Conservation (phyloP, 768 basidiomycete species). For the Xerocomellus chrysenteron region DNA sequence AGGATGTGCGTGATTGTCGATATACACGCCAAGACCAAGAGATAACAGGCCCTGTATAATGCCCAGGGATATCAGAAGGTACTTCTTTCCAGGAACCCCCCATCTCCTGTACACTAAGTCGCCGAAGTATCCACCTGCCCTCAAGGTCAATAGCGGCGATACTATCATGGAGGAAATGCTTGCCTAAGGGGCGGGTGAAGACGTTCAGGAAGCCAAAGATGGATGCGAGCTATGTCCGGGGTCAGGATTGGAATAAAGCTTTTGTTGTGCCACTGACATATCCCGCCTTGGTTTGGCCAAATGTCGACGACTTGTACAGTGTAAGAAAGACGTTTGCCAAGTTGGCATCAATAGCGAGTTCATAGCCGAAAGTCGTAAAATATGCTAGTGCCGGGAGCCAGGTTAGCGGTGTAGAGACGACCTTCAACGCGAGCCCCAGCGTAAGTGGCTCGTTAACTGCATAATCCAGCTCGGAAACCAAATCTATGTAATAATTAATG, state of each 20-base stretch:
- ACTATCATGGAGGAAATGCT: neutral
- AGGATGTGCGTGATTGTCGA: constrained; percentile 23
- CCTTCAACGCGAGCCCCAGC: neutral
- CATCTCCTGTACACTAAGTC: constrained; percentile 5
- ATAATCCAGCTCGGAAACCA: constrained; percentile 11
- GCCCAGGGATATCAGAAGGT: constrained; percentile 1
- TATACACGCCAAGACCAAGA: constrained; percentile 40
- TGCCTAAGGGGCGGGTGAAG: constrained; percentile 1
- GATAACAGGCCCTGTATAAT: constrained; percentile 1
- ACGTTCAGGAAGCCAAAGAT: constrained; percentile 6
- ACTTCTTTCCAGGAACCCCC: constrained; percentile 7
- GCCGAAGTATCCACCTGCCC: constrained; percentile 3
- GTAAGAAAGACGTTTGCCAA: constrained; percentile 2
- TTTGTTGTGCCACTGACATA: neutral
- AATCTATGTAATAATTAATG: constrained; percentile 2
- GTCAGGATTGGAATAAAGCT: neutral
- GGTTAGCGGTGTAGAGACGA: neutral
- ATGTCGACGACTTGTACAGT: neutral
- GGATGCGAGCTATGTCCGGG: neutral
- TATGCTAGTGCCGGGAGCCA: constrained; percentile 6
- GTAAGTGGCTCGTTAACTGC: constrained; percentile 3
- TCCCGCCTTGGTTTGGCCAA: constrained; percentile 6
- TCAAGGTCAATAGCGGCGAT: neutral
- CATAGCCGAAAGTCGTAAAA: constrained; percentile 5
- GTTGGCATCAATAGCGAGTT: constrained; percentile 5